Evolutionary conservation across 345 rosid species (phyloP).

Genomic region (Salix suchowensis): DNA sequence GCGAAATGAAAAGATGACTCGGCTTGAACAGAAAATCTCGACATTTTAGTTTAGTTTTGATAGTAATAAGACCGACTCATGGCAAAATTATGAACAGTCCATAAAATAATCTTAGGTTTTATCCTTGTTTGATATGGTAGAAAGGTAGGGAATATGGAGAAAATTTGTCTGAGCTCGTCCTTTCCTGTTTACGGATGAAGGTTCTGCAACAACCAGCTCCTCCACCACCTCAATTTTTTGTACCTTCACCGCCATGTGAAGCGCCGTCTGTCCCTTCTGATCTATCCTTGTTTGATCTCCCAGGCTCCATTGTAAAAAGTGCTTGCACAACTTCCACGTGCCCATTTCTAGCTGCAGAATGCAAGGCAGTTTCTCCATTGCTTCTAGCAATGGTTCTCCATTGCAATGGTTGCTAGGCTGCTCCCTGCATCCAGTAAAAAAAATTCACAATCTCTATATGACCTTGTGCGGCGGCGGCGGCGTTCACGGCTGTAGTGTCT

Average conservation of each 20-base stretch:
- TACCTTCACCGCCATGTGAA: constrained; percentile 96
- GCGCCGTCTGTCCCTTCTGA: constrained; percentile 90
- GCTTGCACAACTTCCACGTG: constrained; percentile 69
- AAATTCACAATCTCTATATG: constrained; percentile 69
- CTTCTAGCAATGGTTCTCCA: constrained; percentile 76
- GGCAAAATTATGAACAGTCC: neutral
- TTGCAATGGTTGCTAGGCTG: constrained; percentile 77
- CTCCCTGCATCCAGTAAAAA: constrained; percentile 62
- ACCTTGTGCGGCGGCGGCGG: constrained; percentile 87
- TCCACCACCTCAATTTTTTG: constrained; percentile 61
- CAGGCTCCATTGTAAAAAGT: neutral
- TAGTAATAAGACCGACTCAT: too few species aligned
- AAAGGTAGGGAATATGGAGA: neutral
- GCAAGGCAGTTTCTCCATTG: constrained; percentile 87
- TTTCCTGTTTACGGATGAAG: constrained; percentile 64
- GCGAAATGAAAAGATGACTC: too few species aligned
- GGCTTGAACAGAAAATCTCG: too few species aligned
- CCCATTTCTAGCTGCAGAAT: constrained; percentile 89
- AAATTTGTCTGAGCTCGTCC: constrained; percentile 68
- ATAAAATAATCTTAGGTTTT: neutral
- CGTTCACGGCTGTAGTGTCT: constrained; percentile 83
- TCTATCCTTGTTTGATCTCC: constrained; percentile 55
- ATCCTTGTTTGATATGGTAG: too few species aligned
- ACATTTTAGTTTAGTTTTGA: too few species aligned
- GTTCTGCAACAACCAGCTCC: constrained; percentile 58